phyloP scores from a whole-genome alignment of 257 asterid species.

The Solanum habrochaites region DNA sequence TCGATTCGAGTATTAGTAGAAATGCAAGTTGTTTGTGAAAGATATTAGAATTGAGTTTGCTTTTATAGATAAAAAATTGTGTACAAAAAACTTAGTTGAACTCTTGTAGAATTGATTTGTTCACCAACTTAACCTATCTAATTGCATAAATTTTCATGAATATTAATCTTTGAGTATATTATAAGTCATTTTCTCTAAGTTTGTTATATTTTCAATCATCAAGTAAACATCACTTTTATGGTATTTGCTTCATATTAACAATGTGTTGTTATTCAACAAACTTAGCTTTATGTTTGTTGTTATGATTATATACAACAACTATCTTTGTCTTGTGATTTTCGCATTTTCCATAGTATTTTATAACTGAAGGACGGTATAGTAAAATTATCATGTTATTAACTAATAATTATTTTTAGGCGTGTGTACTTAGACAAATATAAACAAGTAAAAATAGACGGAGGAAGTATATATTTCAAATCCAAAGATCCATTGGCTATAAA shows the following conservation, averaged over 20 bases:
- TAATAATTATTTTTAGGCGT: background rate
- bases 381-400: background rate
- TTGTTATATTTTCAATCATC: background rate
- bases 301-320: background rate
- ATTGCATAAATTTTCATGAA: constrained; percentile 7
- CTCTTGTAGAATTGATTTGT: constrained; percentile 29
- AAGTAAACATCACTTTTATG: background rate
- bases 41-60: constrained; percentile 6
- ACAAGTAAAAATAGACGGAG: background rate
- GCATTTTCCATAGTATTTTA: background rate
- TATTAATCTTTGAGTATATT: constrained; percentile 13
- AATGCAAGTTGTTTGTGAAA: constrained; percentile 8
- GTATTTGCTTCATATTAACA: constrained; percentile 16
- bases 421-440: accelerated
- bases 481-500: background rate
- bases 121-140: constrained; percentile 44
- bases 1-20: background rate
- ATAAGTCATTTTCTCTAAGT: constrained; percentile 9
- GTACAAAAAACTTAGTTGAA: constrained; percentile 27
- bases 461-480: background rate
- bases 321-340: background rate
- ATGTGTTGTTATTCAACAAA: background rate
- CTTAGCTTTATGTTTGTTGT: background rate
- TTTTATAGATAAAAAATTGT: constrained; percentile 27
- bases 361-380: background rate